Evolutionary conservation across 1,139 yeast species (phyloP).

Genomic region (Ogataea hybrid): DNA sequence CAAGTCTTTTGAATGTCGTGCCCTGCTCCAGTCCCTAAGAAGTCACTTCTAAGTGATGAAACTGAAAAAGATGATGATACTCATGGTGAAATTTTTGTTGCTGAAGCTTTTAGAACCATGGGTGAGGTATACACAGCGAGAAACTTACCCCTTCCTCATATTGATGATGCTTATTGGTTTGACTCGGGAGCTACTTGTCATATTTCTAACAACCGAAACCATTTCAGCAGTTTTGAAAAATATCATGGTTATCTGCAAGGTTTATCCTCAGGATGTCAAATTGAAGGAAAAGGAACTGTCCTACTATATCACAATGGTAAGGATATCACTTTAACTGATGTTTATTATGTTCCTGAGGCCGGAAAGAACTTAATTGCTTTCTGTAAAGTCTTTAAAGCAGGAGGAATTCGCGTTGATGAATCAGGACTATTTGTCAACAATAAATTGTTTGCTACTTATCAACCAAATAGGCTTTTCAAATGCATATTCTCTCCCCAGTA

Average conservation of each 20-base stretch:
- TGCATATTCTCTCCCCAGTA: not conserved
- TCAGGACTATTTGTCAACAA: not conserved
- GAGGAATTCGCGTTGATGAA: not conserved
- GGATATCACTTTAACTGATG: not conserved
- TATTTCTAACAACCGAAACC: not conserved
- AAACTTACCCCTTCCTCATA: too few relatives aligned
- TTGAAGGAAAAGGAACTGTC: not conserved
- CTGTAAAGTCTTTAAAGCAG: not conserved
- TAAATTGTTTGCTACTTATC: not conserved
- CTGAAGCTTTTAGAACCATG: not conserved
- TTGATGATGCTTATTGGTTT: not conserved
- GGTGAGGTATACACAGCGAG: not conserved
- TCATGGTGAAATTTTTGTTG: not conserved
- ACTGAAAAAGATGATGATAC: not conserved
- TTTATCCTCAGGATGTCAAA: not conserved
- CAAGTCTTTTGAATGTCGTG: not conserved
- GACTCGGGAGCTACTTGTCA: constrained; percentile 3
- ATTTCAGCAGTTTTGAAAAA: not conserved
- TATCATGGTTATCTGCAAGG: not conserved
- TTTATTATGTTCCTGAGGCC: not conserved
- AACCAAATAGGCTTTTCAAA: not conserved
- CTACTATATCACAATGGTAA: not conserved
- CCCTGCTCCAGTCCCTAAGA: not conserved
- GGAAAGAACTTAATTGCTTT: not conserved
- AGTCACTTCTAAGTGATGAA: not conserved